Evolutionary conservation across 257 asterid genomes (phyloP).

Genomic region (Osmanthus fragrans): DNA sequence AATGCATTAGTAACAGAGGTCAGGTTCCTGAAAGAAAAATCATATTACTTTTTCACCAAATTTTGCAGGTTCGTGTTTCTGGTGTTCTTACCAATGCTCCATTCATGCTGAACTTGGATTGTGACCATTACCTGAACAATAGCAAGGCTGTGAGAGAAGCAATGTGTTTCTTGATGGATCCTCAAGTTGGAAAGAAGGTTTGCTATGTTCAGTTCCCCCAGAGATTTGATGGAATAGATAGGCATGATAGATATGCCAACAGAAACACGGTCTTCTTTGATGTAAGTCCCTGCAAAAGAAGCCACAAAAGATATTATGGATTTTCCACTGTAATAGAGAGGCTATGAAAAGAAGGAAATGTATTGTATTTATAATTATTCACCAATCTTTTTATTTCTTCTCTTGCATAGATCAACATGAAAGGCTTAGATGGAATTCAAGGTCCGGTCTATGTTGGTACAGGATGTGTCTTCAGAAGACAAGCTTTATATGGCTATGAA

Average conservation of each 20-base stretch:
- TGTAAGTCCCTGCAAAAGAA: conserved; percentile 45
- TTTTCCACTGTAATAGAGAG: neutral
- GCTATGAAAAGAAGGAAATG: conserved; percentile 1
- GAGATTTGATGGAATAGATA: conserved; percentile 96
- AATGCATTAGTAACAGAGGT: neutral
- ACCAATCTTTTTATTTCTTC: neutral
- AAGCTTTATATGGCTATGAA: conserved; percentile 82
- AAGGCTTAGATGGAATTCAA: conserved; percentile 92
- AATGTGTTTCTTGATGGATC: conserved; percentile 98
- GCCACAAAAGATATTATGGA: neutral
- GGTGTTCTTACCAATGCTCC: conserved; percentile 99
- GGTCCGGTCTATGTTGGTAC: conserved; percentile 97
- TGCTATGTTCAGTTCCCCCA: conserved; percentile 98
- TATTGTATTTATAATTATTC: neutral
- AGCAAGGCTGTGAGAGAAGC: conserved; percentile 96
- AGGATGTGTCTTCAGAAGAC: conserved; percentile 89
- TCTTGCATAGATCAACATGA: conserved; percentile 75
- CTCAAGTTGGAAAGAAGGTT: conserved; percentile 79
- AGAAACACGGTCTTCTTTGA: conserved; percentile 98
- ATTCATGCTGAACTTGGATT: conserved; percentile 97
- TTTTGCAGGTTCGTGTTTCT: conserved; percentile 84
- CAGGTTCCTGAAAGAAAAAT: neutral
- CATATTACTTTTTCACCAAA: conserved; percentile 1
- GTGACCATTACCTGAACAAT: conserved; percentile 94
- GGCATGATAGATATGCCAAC: conserved; percentile 91